phyloP scores from a whole-genome alignment of 495 filamentous ascomycete species.

The Neurospora hispaniola region DNA sequence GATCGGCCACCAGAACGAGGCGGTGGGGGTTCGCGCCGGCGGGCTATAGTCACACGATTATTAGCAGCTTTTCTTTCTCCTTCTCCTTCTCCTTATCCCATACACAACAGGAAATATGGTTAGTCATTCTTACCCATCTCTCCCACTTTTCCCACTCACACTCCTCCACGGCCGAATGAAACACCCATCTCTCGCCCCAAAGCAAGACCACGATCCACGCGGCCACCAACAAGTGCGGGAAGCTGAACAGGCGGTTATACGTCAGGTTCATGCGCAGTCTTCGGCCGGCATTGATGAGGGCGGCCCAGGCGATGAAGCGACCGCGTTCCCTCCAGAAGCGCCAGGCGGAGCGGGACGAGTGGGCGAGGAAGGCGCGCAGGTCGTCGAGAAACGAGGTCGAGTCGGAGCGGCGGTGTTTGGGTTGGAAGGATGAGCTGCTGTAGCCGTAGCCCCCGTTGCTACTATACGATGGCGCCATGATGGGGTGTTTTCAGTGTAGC shows the following conservation, averaged over 20 bases:
- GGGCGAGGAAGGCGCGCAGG: slow-evolving; percentile 16
- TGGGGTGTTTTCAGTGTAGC: slow-evolving; percentile 7
- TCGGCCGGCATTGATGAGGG: slow-evolving; percentile 17
- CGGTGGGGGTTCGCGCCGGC: slow-evolving; percentile 68
- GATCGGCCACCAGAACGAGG: slow-evolving; percentile 83
- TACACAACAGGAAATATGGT: neutral
- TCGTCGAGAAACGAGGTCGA: slow-evolving; percentile 21
- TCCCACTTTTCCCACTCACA: slow-evolving; percentile 88
- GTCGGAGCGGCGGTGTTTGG: slow-evolving; percentile 11
- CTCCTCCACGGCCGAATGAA: slow-evolving; percentile 50
- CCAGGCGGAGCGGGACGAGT: slow-evolving; percentile 21
- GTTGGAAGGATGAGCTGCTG: slow-evolving; percentile 2
- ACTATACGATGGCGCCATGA: slow-evolving; percentile 20
- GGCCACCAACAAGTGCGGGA: slow-evolving; percentile 55
- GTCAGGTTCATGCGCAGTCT: slow-evolving; percentile 32
- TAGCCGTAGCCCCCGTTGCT: slow-evolving; percentile 8
- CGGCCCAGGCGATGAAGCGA: slow-evolving; percentile 18
- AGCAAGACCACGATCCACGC: slow-evolving; percentile 72
- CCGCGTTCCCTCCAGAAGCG: slow-evolving; percentile 30
- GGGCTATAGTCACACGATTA: slow-evolving; percentile 41
- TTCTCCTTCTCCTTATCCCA: too few species aligned
- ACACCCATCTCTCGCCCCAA: slow-evolving; percentile 80
- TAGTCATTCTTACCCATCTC: slow-evolving; percentile 66
- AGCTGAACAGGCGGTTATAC: slow-evolving; percentile 39
- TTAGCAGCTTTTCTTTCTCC: neutral